These are phyloP conservation scores for Ophiostoma ulmi DNA, from an alignment of 2,329 filamentous ascomycete species.

Conservation along the genomic window DNA sequence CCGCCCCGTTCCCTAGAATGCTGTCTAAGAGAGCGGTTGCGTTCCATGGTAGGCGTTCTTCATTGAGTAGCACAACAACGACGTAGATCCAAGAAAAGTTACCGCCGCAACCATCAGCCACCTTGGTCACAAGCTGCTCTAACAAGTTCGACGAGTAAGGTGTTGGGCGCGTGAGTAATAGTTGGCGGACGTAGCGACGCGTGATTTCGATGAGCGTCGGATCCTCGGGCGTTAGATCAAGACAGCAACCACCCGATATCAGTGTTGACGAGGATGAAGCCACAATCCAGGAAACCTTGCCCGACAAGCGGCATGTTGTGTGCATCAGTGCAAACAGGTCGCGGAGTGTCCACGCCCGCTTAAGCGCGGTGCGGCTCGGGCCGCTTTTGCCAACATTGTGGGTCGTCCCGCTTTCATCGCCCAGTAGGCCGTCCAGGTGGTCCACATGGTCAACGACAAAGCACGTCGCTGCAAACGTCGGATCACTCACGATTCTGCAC, in stretches of 20 bases:
- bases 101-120: neutral
- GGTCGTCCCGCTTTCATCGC: neutral
- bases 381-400: neutral
- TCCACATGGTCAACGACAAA: slow-evolving; percentile 2
- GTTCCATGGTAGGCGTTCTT: neutral
- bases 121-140: neutral
- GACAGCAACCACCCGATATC: neutral
- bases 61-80: neutral
- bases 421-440: neutral
- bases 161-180: neutral
- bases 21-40: neutral
- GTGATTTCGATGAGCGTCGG: neutral
- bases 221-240: neutral
- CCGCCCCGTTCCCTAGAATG: neutral
- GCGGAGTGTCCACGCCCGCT: neutral
- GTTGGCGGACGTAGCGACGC: neutral
- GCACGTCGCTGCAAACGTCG: neutral
- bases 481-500: neutral
- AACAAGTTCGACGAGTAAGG: neutral
- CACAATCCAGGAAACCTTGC: neutral
- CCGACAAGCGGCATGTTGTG: neutral
- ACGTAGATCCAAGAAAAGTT: neutral
- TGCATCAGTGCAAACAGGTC: neutral
- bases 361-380: neutral
- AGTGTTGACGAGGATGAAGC: neutral